phyloP scores from a whole-genome alignment of 176 grass and related monocot species.

The Aegilops bicornis region DNA sequence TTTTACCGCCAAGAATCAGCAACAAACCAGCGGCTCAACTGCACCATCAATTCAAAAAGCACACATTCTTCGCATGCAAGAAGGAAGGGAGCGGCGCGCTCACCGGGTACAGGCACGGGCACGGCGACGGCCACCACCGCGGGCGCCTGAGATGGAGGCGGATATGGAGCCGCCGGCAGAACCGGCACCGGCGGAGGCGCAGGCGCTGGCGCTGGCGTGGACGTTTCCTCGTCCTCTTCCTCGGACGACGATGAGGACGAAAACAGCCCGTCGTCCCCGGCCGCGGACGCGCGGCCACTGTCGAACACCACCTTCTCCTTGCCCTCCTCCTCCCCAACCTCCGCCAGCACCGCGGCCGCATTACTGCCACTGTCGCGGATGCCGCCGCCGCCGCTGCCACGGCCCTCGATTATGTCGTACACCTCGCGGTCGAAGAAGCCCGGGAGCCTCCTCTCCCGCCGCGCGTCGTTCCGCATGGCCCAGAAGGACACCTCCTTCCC shows the following conservation, averaged over 20 bases:
- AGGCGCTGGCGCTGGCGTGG: neutral
- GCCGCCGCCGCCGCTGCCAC: neutral
- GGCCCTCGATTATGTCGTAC: slow-evolving; percentile 85
- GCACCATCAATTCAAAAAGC: slow-evolving; percentile 2
- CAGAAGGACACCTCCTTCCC: slow-evolving; percentile 75
- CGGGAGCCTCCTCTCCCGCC: slow-evolving; percentile 73
- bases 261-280: slow-evolving; percentile 21
- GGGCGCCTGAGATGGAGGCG: neutral
- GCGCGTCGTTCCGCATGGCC: slow-evolving; percentile 88
- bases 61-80: slow-evolving; percentile 7
- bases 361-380: neutral
- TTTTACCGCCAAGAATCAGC: slow-evolving; percentile 2
- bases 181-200: neutral
- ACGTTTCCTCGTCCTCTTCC: slow-evolving; percentile 30
- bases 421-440: slow-evolving; percentile 97
- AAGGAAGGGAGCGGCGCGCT: slow-evolving; percentile 21
- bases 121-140: neutral
- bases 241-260: slow-evolving; percentile 22
- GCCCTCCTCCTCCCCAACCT: slow-evolving; percentile 19
- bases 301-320: slow-evolving; percentile 18
- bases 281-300: neutral
- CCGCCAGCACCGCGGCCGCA: slow-evolving; percentile 12
- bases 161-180: neutral
- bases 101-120: slow-evolving; percentile 37
- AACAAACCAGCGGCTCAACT: slow-evolving; percentile 12